These are phyloP conservation scores for Teunomyces atbi DNA, from an alignment of 805 yeast species.

Conservation along the genomic window DNA sequence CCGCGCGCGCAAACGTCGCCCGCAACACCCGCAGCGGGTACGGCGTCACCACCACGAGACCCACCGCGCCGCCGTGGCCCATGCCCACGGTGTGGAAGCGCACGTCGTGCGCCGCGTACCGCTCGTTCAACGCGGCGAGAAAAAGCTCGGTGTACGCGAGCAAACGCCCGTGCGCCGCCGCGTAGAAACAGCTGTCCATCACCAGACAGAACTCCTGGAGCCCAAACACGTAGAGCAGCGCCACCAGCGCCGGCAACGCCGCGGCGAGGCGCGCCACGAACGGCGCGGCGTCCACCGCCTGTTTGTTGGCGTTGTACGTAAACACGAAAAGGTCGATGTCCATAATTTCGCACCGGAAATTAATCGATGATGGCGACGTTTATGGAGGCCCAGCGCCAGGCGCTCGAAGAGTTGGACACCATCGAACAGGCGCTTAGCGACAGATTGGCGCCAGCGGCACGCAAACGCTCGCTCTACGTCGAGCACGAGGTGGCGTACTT, in stretches of 20 bases:
- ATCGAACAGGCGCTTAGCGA: slow-evolving; percentile 43
- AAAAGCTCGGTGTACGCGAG: slow-evolving; percentile 34
- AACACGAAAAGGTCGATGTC: slow-evolving; percentile 29
- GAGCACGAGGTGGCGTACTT: slow-evolving; percentile 66
- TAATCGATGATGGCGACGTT: slow-evolving; percentile 4
- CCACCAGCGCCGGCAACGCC: slow-evolving; percentile 30
- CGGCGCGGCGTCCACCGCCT: slow-evolving; percentile 30
- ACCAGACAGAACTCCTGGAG: slow-evolving; percentile 63
- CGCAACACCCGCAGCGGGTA: slow-evolving; percentile 29
- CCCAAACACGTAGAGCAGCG: slow-evolving; percentile 57
- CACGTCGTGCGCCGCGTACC: slow-evolving; percentile 28
- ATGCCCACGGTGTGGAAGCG: slow-evolving; percentile 43
- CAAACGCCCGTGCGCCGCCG: slow-evolving; percentile 36
- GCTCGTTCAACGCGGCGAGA: slow-evolving; percentile 29
- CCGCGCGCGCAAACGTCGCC: slow-evolving; percentile 30
- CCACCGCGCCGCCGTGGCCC: slow-evolving; percentile 57
- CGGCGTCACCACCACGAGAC: slow-evolving; percentile 51
- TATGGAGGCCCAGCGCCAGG: slow-evolving; percentile 34
- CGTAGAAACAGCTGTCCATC: slow-evolving; percentile 50
- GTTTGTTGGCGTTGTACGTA: slow-evolving; percentile 61
- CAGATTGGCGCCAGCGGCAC: slow-evolving; percentile 3
- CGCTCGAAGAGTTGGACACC: slow-evolving; percentile 65
- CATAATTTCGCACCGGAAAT: background rate
- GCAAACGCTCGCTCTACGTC: slow-evolving; percentile 35
- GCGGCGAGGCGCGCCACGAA: slow-evolving; percentile 27